Evolutionary conservation across 495 filamentous ascomycete species (phyloP).

Genomic region (Penicillium argentinense): DNA sequence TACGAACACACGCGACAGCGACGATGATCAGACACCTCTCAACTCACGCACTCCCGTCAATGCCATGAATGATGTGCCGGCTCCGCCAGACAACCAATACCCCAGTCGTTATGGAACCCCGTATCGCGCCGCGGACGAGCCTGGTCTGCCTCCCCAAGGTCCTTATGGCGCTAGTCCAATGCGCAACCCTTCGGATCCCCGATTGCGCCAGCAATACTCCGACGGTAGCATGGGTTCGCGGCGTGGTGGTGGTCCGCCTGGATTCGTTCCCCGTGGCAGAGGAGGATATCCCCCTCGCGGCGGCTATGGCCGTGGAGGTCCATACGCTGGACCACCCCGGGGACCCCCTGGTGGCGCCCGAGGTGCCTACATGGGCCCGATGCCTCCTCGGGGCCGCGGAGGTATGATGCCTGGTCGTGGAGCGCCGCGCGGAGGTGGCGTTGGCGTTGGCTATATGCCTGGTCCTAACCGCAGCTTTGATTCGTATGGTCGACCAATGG

Average conservation of each 20-base stretch:
- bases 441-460: constrained; percentile 43
- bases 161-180: constrained; percentile 39
- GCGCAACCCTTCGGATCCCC: constrained; percentile 46
- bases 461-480: constrained; percentile 26
- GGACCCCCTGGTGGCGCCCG: constrained; percentile 29
- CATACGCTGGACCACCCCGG: constrained; percentile 42
- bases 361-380: constrained; percentile 39
- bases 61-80: constrained; percentile 28
- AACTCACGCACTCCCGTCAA: constrained; percentile 56
- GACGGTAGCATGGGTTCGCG: constrained; percentile 57
- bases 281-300: constrained; percentile 55
- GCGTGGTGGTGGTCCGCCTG: constrained; percentile 49
- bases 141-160: constrained; percentile 54
- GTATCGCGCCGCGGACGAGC: constrained; percentile 60
- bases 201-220: constrained; percentile 60
- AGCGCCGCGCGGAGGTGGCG: constrained; percentile 39
- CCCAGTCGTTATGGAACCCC: constrained; percentile 25
- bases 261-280: constrained; percentile 55
- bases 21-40: constrained; percentile 81
- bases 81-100: constrained; percentile 23
- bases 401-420: constrained; percentile 50
- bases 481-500: constrained; percentile 20
- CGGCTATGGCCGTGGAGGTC: constrained; percentile 57
- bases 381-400: constrained; percentile 28
- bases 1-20: constrained; percentile 57